Base-by-base conservation (phyloP, 371 early-diverging fungal genomes). In the Homolaphlyctis polyrhiza region DNA sequence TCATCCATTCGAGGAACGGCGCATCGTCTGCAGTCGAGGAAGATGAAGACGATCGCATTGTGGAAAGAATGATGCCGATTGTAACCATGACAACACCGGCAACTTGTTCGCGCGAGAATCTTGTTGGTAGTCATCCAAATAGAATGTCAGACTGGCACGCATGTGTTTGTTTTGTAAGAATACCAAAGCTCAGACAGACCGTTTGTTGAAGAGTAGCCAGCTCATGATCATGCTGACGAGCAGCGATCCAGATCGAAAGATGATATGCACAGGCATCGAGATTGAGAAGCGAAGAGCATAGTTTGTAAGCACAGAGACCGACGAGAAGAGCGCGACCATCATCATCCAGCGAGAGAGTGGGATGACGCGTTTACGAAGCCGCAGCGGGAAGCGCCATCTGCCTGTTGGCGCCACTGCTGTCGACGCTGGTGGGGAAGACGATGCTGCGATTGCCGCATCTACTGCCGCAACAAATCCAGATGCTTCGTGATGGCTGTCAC, bases 261-360 rank as follows among this genome's bases (percentile, higher is more conserved):
- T 88, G 58, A 95, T 95, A 67, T 95, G 95, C 55, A 95, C 68
- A 4, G 93, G 93, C 45, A 95, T 84, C 6, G 92, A 85, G 39
- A 95, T 90, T 51, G 79, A 77, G 66, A 84, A 93, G 3, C 87
- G 91, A 13, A 94, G 75, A 0, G 93, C 91, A 61, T 86, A 67
- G 65, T 94, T 95, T 64, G 94, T 95, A 57, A 94, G 69, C 2
- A 89, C 75, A 0, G 93, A 93, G 1, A 88, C 87, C 4, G 78
- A 63, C 68, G 88, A 92, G 65, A 91, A 94, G 66, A 94, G 62
- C 21, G 79, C 71, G 5, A 94, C 94, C 68, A 93, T 83, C 6
- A 81, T 65, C 34, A 87, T 29, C 94, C 94, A 95, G 21, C 85
- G 78, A 0, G 50, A 66, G 3, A 91, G 14, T 1, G 95, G 95